phyloP scores from a whole-genome alignment of 1,284 basidiomycete genomes.

The Pseudozyma thailandica region DNA sequence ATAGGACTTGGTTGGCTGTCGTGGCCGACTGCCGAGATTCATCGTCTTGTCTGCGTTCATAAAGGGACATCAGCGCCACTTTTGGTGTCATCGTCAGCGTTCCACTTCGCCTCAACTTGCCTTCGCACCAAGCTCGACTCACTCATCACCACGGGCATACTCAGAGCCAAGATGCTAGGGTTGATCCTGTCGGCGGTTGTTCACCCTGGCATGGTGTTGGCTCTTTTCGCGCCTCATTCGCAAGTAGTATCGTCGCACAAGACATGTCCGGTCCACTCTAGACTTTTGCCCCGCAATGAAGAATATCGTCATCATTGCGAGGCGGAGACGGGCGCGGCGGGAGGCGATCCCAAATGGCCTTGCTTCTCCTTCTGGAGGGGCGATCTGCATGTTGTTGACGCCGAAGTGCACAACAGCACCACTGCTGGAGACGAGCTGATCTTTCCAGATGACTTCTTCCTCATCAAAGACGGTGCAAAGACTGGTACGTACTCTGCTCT shows the following conservation, averaged over 20 bases:
- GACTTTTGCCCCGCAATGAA: slow-evolving; percentile 10
- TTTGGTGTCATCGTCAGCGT: too few relatives aligned
- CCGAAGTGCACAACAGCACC: not conserved
- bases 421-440: not conserved
- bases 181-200: too few relatives aligned
- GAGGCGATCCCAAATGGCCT: slow-evolving; percentile 14
- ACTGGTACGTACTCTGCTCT: slow-evolving; percentile 6
- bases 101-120: too few relatives aligned
- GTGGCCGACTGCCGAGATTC: too few relatives aligned
- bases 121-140: too few relatives aligned
- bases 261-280: not conserved
- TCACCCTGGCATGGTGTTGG: too few relatives aligned
- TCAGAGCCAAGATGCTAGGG: too few relatives aligned
- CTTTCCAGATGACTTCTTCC: slow-evolving; percentile 9
- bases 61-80: too few relatives aligned
- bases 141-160: too few relatives aligned
- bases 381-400: not conserved
- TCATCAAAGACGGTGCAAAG: slow-evolving; percentile 16
- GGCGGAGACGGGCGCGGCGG: not conserved
- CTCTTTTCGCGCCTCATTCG: too few relatives aligned
- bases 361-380: slow-evolving; percentile 18
- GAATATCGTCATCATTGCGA: slow-evolving; percentile 20
- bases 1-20: too few relatives aligned
- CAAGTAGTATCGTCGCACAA: not conserved
- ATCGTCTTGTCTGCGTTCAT: too few relatives aligned